These are phyloP conservation scores for Quercus robur DNA, from an alignment of 306 rosid species.

Conservation along the genomic window DNA sequence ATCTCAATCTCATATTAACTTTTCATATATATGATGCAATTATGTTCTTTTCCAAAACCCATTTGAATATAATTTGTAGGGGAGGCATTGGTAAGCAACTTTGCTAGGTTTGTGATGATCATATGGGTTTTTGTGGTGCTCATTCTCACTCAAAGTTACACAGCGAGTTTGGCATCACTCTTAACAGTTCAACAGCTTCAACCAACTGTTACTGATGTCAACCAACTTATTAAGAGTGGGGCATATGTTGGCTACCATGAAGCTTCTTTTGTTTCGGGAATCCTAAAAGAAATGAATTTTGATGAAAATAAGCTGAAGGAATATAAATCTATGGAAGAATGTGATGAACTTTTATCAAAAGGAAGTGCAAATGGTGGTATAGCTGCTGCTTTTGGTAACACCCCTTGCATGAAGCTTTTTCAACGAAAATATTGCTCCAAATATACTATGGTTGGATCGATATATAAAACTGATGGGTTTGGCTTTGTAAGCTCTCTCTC, in stretches of 20 bases:
- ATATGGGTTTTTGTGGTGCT: conserved; percentile 66
- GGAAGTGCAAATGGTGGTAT: conserved; percentile 37
- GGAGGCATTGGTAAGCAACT: conserved; percentile 50
- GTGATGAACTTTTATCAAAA: conserved; percentile 13
- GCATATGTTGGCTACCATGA: conserved; percentile 40
- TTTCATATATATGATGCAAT: background rate
- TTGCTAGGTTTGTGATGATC: conserved; percentile 53
- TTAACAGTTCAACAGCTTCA: conserved; percentile 54
- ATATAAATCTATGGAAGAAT: conserved; percentile 12
- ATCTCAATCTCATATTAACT: background rate
- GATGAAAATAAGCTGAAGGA: conserved; percentile 20
- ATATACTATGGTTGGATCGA: conserved; percentile 30
- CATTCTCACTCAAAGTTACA: conserved; percentile 60
- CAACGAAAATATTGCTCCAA: conserved; percentile 35
- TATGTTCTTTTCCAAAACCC: background rate
- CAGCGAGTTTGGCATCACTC: conserved; percentile 55
- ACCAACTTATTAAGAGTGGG: conserved; percentile 24
- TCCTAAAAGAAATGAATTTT: conserved; percentile 30
- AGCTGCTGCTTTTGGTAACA: conserved; percentile 55
- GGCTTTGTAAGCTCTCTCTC: conserved; percentile 35
- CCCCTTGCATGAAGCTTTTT: conserved; percentile 28
- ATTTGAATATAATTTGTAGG: conserved; percentile 21
- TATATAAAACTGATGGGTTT: conserved; percentile 44
- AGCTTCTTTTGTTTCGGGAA: conserved; percentile 35
- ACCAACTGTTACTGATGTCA: conserved; percentile 37